Evolutionary conservation across 176 grass and related monocot species (phyloP).

Genomic region (Ensete glaucum): DNA sequence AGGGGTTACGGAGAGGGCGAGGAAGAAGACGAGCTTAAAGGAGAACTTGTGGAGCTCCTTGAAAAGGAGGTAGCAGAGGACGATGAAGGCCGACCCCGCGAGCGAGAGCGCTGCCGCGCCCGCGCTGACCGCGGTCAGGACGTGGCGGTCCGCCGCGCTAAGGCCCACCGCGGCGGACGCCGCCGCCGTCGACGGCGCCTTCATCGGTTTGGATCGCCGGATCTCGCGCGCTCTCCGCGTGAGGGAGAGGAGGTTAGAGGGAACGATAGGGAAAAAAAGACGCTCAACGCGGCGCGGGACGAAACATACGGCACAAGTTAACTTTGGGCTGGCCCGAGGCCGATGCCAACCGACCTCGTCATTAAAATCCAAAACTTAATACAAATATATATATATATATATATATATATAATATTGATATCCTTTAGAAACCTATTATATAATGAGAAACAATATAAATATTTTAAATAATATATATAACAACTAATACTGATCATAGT

Average conservation of each 20-base stretch:
- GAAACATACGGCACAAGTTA: too few species aligned
- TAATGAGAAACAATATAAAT: too few species aligned
- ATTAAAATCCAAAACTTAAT: too few species aligned
- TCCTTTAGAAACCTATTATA: too few species aligned
- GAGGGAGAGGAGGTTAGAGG: neutral
- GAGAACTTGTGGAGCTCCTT: slow-evolving; percentile 98
- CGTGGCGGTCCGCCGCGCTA: slow-evolving; percentile 28
- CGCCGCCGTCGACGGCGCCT: neutral
- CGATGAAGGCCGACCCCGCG: slow-evolving; percentile 83
- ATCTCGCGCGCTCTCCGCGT: neutral
- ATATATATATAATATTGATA: too few species aligned
- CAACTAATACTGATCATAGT: too few species aligned
- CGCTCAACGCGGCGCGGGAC: neutral
- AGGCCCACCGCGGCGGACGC: slow-evolving; percentile 11
- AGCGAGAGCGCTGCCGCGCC: slow-evolving; percentile 67
- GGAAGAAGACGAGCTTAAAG: slow-evolving; percentile 96
- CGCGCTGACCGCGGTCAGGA: slow-evolving; percentile 45
- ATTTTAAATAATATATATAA: too few species aligned
- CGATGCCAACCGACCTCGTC: too few species aligned
- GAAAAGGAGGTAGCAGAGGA: slow-evolving; percentile 92
- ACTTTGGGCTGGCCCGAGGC: too few species aligned
- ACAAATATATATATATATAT: too few species aligned
- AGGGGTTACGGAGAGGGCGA: slow-evolving; percentile 55
- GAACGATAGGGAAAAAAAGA: too few species aligned
- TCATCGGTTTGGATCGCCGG: neutral